A percentile compares a stretch with the other conserved stretches of the same genome.
Conservation (phyloP, 1,139 yeast species). For the Pichia sp. region DNA sequence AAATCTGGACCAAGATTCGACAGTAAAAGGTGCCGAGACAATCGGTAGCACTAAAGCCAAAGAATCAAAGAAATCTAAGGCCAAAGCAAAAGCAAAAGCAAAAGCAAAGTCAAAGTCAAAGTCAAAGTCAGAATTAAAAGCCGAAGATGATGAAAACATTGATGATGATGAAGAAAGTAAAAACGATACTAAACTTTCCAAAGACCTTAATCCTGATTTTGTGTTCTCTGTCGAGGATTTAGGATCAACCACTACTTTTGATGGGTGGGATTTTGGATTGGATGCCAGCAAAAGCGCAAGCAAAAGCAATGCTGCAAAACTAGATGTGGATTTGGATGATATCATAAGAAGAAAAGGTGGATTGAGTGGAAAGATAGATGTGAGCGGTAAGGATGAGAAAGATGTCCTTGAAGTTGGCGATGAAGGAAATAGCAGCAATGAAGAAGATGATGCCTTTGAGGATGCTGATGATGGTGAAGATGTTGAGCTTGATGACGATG, state of each 20-base stretch:
- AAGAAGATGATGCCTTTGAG: conserved; percentile 18
- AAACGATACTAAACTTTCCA: conserved; percentile 29
- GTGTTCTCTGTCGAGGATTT: conserved; percentile 59
- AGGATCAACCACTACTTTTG: conserved; percentile 50
- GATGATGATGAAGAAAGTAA: conserved; percentile 28
- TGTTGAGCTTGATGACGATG: conserved; percentile 42
- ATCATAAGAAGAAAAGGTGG: conserved; percentile 83
- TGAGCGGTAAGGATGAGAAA: conserved; percentile 21
- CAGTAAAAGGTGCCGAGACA: background rate
- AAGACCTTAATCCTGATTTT: conserved; percentile 64
- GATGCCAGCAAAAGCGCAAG: conserved; percentile 32
- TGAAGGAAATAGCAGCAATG: conserved; percentile 18
- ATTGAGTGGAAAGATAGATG: conserved; percentile 46
- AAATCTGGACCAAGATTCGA: conserved; percentile 27
- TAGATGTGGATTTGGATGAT: conserved; percentile 80
- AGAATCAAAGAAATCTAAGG: conserved; percentile 22
- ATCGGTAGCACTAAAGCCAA: conserved; percentile 21
- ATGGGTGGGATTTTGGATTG: conserved; percentile 78
- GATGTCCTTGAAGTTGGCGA: conserved; percentile 36
- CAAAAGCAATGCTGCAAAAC: conserved; percentile 32
- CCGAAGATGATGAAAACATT: conserved; percentile 23
- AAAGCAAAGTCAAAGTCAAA: conserved; percentile 15
- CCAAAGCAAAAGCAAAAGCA: conserved; percentile 22
- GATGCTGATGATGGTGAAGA: conserved; percentile 28
- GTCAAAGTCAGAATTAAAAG: conserved; percentile 23